Evolutionary conservation across 2,329 filamentous ascomycete genomes (phyloP).

Genomic region (Talaromyces rugulosus): DNA sequence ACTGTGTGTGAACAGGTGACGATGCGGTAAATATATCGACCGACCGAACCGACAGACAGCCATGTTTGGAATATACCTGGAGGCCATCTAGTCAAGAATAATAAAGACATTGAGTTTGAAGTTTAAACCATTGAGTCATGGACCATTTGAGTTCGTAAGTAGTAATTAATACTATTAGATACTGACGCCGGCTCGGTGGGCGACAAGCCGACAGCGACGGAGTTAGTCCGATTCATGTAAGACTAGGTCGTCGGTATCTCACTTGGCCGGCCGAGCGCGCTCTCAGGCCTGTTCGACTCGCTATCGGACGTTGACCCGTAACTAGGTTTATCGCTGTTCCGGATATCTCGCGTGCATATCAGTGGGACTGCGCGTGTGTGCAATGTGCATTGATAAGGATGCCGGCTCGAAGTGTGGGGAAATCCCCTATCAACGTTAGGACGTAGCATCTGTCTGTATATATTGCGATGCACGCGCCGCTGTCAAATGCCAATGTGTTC

Average conservation of each 20-base stretch:
- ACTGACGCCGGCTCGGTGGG: background rate
- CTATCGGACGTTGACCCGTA: background rate
- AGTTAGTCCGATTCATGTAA: background rate
- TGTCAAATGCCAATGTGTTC: background rate
- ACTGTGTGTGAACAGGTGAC: slow-evolving; percentile 6
- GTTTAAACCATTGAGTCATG: background rate
- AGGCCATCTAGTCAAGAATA: background rate
- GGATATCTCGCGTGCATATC: background rate
- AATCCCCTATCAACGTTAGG: background rate
- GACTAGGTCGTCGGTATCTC: background rate
- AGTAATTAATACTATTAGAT: too few relatives aligned
- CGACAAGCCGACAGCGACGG: background rate
- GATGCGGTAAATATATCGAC: slow-evolving; percentile 8
- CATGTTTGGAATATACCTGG: background rate
- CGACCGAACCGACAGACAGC: background rate
- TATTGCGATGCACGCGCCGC: background rate
- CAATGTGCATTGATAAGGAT: background rate
- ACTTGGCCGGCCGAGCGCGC: background rate
- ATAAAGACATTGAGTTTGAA: background rate
- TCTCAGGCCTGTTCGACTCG: background rate
- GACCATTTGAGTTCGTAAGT: background rate
- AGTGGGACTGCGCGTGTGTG: background rate
- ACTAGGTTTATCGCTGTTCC: background rate
- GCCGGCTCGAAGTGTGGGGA: background rate
- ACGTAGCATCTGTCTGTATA: background rate